A percentile compares a stretch with the other conserved stretches of the same genome.
Conservation (phyloP, 2,329 filamentous ascomycete genomes). For the Colletotrichum sojae region DNA sequence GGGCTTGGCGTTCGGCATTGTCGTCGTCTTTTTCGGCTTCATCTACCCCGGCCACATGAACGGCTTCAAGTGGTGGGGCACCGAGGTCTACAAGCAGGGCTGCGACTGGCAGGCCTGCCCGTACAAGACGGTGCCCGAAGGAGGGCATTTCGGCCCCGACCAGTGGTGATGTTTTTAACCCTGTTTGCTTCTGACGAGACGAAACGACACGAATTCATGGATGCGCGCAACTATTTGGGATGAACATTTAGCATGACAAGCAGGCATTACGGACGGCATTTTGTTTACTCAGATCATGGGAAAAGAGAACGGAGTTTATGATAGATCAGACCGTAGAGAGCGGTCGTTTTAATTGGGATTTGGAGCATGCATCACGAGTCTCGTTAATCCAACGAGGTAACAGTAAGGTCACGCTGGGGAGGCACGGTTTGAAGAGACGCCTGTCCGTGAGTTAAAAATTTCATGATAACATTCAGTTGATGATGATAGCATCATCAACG, state of each 20-base stretch:
- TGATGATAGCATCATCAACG: too few relatives aligned
- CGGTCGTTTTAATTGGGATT: too few relatives aligned
- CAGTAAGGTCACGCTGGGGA: too few relatives aligned
- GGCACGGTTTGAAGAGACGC: too few relatives aligned
- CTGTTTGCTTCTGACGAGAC: neutral
- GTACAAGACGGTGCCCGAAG: conserved; percentile 74
- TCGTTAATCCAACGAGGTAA: too few relatives aligned
- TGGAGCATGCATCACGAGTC: too few relatives aligned
- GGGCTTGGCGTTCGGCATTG: conserved; percentile 84
- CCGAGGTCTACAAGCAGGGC: conserved; percentile 85
- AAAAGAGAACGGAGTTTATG: conserved; percentile 10
- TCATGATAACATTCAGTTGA: too few relatives aligned
- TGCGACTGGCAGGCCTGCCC: conserved; percentile 89
- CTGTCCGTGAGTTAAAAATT: too few relatives aligned
- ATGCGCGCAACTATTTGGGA: neutral
- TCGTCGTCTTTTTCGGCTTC: conserved; percentile 88
- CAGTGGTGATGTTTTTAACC: conserved; percentile 60
- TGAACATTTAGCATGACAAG: neutral
- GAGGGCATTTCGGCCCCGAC: conserved; percentile 76
- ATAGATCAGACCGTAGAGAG: neutral
- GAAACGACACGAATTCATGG: conserved; percentile 28
- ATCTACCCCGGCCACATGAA: conserved; percentile 84
- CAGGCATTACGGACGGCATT: neutral
- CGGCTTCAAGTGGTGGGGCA: conserved; percentile 89
- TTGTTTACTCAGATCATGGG: conserved; percentile 2